These are phyloP conservation scores for Iberis pinnata DNA, from an alignment of 345 rosid species.

Conservation along the genomic window DNA sequence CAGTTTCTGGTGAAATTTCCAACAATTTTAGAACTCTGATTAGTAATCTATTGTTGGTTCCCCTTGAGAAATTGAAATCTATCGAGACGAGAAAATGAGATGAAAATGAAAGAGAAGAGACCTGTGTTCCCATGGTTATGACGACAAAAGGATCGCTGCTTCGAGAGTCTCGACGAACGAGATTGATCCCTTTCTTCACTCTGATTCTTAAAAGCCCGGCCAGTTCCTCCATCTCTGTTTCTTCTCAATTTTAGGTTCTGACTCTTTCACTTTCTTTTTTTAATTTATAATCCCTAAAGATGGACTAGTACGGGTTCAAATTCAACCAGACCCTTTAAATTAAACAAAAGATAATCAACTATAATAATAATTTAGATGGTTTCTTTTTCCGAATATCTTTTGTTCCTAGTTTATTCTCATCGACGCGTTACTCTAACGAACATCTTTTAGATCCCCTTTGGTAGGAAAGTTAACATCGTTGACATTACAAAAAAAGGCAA, in stretches of 20 bases:
- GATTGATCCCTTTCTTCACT: conserved; percentile 42
- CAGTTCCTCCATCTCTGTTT: conserved; percentile 33
- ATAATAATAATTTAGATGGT: too few relatives aligned
- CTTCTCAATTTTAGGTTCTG: not conserved
- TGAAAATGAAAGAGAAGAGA: conserved; percentile 11
- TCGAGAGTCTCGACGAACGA: conserved; percentile 35
- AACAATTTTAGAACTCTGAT: not conserved
- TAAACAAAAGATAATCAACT: too few relatives aligned
- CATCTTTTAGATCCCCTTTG: not conserved
- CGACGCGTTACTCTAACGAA: conserved; percentile 14
- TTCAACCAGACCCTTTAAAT: conserved; percentile 11
- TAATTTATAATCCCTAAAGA: not conserved
- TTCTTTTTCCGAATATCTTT: not conserved
- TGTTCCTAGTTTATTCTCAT: not conserved
- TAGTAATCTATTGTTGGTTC: not conserved
- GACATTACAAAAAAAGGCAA: too few relatives aligned
- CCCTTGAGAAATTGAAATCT: not conserved
- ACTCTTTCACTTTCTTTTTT: not conserved
- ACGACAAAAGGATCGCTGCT: conserved; percentile 52
- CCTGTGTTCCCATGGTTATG: conserved; percentile 44
- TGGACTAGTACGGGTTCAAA: conserved; percentile 14
- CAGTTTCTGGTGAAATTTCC: conserved; percentile 44
- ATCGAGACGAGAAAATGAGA: not conserved
- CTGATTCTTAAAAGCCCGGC: conserved; percentile 40
- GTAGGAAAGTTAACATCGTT: conserved; percentile 6